These are phyloP conservation scores for Thalassiosira ordinaria DNA, from an alignment of 352 stramenopile genomes.

Conservation along the genomic window DNA sequence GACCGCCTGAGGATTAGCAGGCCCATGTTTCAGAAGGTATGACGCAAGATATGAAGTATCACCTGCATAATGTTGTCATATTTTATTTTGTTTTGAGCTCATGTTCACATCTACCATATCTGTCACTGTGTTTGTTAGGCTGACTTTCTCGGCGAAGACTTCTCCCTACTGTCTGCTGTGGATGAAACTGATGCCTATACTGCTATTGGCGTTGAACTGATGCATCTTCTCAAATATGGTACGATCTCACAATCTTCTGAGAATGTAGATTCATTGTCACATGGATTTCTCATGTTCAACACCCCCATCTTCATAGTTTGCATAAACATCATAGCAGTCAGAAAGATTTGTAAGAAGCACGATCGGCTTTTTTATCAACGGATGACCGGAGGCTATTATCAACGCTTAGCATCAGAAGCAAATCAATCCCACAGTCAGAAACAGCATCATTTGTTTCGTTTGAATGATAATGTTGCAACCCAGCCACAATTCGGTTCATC, in stretches of 20 bases:
- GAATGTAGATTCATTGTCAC: too few relatives aligned
- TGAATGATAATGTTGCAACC: conserved; percentile 22
- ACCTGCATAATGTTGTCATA: too few relatives aligned
- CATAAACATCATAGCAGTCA: conserved; percentile 78
- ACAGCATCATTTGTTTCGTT: conserved; percentile 28
- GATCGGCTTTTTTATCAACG: conserved; percentile 81
- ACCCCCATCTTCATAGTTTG: too few relatives aligned
- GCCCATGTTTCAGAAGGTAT: conserved; percentile 81
- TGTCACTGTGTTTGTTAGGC: too few relatives aligned
- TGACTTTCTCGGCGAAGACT: conserved; percentile 83
- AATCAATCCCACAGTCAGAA: conserved; percentile 35
- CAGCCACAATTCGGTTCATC: conserved; percentile 34
- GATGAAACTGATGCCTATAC: conserved; percentile 81
- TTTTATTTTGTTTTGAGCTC: too few relatives aligned
- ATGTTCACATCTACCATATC: too few relatives aligned
- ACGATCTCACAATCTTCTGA: too few relatives aligned
- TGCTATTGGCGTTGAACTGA: conserved; percentile 76
- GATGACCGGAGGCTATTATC: conserved; percentile 85
- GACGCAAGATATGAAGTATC: too few relatives aligned
- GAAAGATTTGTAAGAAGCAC: conserved; percentile 85
- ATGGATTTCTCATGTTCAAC: too few relatives aligned
- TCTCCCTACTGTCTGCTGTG: conserved; percentile 79
- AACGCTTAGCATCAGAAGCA: conserved; percentile 24
- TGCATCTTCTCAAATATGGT: conserved; percentile 85
- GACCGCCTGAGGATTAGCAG: conserved; percentile 58